phyloP scores from a whole-genome alignment of 2,329 filamentous ascomycete species.

The Zarea fungicola region DNA sequence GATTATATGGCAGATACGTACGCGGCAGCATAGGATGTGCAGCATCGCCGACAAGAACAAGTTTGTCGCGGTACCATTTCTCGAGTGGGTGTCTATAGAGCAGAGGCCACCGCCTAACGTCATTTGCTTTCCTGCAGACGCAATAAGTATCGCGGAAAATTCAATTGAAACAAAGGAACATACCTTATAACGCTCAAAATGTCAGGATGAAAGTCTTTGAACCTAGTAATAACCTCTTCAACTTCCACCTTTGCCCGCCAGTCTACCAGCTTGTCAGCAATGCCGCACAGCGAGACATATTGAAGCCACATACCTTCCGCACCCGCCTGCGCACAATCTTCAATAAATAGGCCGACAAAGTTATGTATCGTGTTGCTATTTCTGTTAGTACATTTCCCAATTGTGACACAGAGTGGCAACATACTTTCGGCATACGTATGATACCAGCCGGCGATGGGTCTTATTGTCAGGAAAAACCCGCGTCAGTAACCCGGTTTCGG shows the following conservation, averaged over 20 bases:
- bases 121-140: conserved; percentile 25
- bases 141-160: neutral
- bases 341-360: conserved; percentile 28
- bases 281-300: no score
- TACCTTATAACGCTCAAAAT: conserved; percentile 21
- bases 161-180: neutral
- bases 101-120: conserved; percentile 31
- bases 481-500: conserved; percentile 21
- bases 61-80: conserved; percentile 26
- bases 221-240: conserved; percentile 23
- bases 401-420: neutral
- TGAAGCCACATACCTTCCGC: conserved; percentile 17
- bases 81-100: conserved; percentile 29
- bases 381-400: neutral
- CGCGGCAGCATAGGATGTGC: conserved; percentile 36
- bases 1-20: conserved; percentile 16
- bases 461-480: conserved; percentile 21
- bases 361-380: conserved; percentile 28
- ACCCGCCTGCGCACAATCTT: conserved; percentile 17
- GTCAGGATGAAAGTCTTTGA: conserved; percentile 23
- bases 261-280: conserved; percentile 18
- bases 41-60: conserved; percentile 32
- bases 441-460: conserved; percentile 23
- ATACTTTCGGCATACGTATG: conserved; percentile 30
- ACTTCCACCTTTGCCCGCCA: conserved; percentile 28